Percentiles rank a stretch among this genome's conserved stretches.
Conservation (phyloP, 2,329 filamentous ascomycete genomes). For the Hypoxylon sp. region DNA sequence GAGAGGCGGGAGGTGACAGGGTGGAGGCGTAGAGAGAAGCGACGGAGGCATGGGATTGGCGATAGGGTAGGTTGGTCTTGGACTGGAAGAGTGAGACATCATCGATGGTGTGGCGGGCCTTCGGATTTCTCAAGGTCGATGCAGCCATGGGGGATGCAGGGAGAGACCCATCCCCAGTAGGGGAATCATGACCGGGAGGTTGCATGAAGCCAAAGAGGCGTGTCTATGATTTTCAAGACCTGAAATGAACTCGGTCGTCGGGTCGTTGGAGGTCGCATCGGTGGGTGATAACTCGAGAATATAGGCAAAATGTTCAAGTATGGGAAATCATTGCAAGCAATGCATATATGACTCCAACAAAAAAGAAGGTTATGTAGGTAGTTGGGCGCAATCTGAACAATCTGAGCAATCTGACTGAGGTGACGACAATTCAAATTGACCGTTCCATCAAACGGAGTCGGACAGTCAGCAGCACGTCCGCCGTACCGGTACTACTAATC, state of each 20-base stretch:
- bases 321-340: background rate
- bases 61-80: conserved; percentile 63
- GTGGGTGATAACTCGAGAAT: conserved; percentile 17
- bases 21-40: conserved; percentile 72
- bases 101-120: conserved; percentile 65
- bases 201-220: conserved; percentile 39
- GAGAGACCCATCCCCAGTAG: conserved; percentile 72
- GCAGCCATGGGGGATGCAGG: conserved; percentile 74
- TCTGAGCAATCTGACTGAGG: too few relatives aligned
- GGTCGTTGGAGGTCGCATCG: conserved; percentile 25
- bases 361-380: background rate
- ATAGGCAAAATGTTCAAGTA: background rate
- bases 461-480: conserved; percentile 20
- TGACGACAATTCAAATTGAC: conserved; percentile 7
- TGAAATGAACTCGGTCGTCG: conserved; percentile 13
- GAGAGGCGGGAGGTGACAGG: conserved; percentile 72
- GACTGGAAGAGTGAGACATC: conserved; percentile 57
- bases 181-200: conserved; percentile 51
- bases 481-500: too few relatives aligned
- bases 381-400: background rate
- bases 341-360: background rate
- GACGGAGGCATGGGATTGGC: conserved; percentile 64
- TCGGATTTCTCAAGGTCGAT: conserved; percentile 66
- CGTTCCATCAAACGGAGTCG: conserved; percentile 27
- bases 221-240: conserved; percentile 14